A percentile compares a stretch with the other conserved stretches of the same genome.
These are phyloP conservation scores for Cephalotrichum gorgonifer DNA, from an alignment of 2,329 filamentous ascomycete genomes.

Conservation along the genomic window DNA sequence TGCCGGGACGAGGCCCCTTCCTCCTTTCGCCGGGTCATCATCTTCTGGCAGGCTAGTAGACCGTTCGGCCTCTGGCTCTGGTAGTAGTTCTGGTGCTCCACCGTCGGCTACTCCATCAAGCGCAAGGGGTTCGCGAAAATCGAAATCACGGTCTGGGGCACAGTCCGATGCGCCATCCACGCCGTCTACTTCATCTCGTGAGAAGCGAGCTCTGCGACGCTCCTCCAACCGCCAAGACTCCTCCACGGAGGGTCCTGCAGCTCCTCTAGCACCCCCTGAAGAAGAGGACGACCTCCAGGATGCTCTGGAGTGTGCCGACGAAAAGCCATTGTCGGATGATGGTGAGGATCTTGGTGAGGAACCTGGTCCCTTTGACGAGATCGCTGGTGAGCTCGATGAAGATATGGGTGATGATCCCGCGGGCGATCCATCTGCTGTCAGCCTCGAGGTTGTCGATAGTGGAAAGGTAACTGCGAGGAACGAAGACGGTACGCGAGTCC, in stretches of 20 bases:
- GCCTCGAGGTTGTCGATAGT: slow-evolving; percentile 75
- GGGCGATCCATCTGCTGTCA: slow-evolving; percentile 74
- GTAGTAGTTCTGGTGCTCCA: slow-evolving; percentile 23
- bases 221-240: slow-evolving; percentile 51
- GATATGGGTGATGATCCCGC: slow-evolving; percentile 61
- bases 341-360: slow-evolving; percentile 56
- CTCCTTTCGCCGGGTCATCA: slow-evolving; percentile 29
- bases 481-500: slow-evolving; percentile 80
- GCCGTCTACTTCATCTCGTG: slow-evolving; percentile 36
- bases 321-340: slow-evolving; percentile 69
- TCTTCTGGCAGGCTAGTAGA: slow-evolving; percentile 37
- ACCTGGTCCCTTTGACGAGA: slow-evolving; percentile 60
- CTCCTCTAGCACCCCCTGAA: slow-evolving; percentile 40
- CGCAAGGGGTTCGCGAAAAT: slow-evolving; percentile 32
- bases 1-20: slow-evolving; percentile 57
- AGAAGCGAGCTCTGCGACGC: slow-evolving; percentile 50
- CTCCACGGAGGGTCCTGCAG: slow-evolving; percentile 38
- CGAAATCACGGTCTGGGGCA: slow-evolving; percentile 27
- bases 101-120: slow-evolving; percentile 25
- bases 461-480: slow-evolving; percentile 86
- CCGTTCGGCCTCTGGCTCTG: slow-evolving; percentile 26
- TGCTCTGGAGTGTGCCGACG: slow-evolving; percentile 84
- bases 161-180: slow-evolving; percentile 31
- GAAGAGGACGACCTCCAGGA: slow-evolving; percentile 55
- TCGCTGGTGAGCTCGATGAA: slow-evolving; percentile 85